Base-by-base conservation (phyloP, 352 stramenopile genomes). In the Blastocystis sp. region DNA sequence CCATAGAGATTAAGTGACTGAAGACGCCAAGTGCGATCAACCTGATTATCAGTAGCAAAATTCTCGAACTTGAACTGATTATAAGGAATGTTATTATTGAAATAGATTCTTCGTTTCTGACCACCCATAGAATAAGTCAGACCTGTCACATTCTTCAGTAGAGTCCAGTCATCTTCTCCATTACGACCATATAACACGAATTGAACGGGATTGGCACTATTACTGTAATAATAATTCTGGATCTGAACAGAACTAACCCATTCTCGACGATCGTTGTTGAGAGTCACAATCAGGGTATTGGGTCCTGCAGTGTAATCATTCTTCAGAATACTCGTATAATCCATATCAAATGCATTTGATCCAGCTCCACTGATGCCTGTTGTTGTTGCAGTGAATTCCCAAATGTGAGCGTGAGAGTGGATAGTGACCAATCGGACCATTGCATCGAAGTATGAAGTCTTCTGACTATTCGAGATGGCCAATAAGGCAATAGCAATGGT, bases 401-500 rank as follows among this genome's bases (percentile, higher is more conserved):
- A 62, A 33, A 62, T 62, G 56, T 62, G 56, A n/a, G 56, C 19
- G 13, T n/a, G 19, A 7, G 56, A 33, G 27, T 62, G 56, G 2
- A 13, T 62, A 3, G 56, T 62, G 22, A 40, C 51, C 48, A 84
- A 35, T 69, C 53, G 73, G n/a, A 84, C 19, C 30, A 56, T 27
- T 27, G 42, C 58, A 48, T 84, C 73, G 22, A 84, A 84, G 24
- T 11, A 17, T 24, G 73, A 84, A 11, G 30, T 78, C 1, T 3
- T 51, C 33, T 84, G 51, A 9, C 15, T 66, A 19, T 17, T 37
- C 4, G 9, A 6, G 22, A 40, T 17, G 15, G 73, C 51, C 5
- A 84, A 54, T n/a, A 84, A 19, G 4, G 73, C 73, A 42, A 84
- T 84, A 13, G 73, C 73, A 37, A 84, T 84, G 13, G 33, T 48